Percentiles rank a stretch among this genome's conserved stretches.
These are phyloP conservation scores for Yamagishiella unicocca DNA, from an alignment of 139 green algal genomes.

Conservation along the genomic window DNA sequence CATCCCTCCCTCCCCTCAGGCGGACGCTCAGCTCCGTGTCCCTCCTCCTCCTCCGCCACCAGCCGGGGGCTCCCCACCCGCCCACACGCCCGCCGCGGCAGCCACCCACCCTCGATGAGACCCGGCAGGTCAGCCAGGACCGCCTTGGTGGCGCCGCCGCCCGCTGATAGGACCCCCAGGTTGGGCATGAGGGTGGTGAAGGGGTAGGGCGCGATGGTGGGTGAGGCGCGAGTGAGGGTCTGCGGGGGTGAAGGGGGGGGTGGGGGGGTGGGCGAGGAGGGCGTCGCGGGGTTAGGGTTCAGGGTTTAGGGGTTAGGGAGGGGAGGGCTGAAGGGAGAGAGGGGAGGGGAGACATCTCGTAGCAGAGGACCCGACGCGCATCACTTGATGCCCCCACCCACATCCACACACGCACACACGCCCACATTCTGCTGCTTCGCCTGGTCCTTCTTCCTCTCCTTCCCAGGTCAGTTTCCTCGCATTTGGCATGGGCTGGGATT, in stretches of 20 bases:
- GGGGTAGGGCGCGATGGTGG: constrained; percentile 90
- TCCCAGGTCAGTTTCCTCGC: too few species aligned
- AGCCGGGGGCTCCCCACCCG: background rate
- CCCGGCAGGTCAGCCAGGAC: constrained; percentile 90
- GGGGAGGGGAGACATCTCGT: too few species aligned
- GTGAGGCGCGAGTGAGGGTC: constrained; percentile 83
- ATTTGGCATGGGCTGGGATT: too few species aligned
- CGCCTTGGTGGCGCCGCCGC: constrained; percentile 14
- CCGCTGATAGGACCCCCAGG: constrained; percentile 82
- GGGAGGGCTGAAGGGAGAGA: too few species aligned
- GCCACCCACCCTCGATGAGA: constrained; percentile 83
- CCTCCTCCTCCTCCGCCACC: background rate
- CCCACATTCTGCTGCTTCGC: too few species aligned
- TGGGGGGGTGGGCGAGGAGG: background rate
- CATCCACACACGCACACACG: too few species aligned
- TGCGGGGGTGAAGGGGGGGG: constrained; percentile 5
- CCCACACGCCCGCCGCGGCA: background rate
- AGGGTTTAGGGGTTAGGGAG: too few species aligned
- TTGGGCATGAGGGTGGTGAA: constrained; percentile 98
- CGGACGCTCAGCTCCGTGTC: too few species aligned
- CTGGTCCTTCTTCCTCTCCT: too few species aligned
- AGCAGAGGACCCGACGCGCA: too few species aligned
- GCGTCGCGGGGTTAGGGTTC: background rate
- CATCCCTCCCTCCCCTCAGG: too few species aligned
- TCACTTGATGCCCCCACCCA: too few species aligned